Evolutionary conservation across 2,329 filamentous ascomycete genomes (phyloP), one percentile per base, ranked within the genome.

Genomic region (Ophiosphaerella herpotricha): DNA sequence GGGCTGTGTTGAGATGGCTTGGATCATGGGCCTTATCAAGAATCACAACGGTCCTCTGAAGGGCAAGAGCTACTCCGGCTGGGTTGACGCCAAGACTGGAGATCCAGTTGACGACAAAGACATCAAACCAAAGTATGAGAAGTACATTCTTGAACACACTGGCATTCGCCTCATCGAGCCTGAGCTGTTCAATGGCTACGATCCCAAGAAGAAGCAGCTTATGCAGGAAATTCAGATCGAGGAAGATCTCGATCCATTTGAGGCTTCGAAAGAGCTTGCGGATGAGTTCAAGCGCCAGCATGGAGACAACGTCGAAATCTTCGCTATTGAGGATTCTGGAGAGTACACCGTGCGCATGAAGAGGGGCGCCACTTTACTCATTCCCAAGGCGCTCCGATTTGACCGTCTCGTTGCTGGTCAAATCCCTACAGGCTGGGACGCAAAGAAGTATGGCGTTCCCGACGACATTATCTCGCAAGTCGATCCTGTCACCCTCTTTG

Each of bases 21-120:
- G 94, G 94, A 91, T 99, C 75, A 99, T 97, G 93, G 94, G 94
- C 70, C 85, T 97, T 52, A 97, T 99, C 80, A 97, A 93, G 82
- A 96, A 99, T 75, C 90, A 96, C 80, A 97, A 97, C 64, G 94
- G 94, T 14, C 87, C 88, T 29, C 85, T 99, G 73, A 99, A 99
- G 80, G 94, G 94, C 73, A 89, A 96, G 79, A 89, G 89, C 58
- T 97, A 99, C 78, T 91, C 93, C 61, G 94, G 94, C 63, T 99
- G 90, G 91, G 90, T 99, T 51, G 94, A 99, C 69, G 82, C 86
- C 72, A 97, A 97, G 84, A 87, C 90, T 46, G 90, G 90, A 37
- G 93, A 97, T 51, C 94, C 94, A 7, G 91, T 99, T 24, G 93
- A 97, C 52, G 94, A 99, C 78, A 97, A 97, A 80, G 94, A 99